These are phyloP conservation scores for Microcera coccophila DNA, from an alignment of 2,329 filamentous ascomycete genomes.

Conservation along the genomic window DNA sequence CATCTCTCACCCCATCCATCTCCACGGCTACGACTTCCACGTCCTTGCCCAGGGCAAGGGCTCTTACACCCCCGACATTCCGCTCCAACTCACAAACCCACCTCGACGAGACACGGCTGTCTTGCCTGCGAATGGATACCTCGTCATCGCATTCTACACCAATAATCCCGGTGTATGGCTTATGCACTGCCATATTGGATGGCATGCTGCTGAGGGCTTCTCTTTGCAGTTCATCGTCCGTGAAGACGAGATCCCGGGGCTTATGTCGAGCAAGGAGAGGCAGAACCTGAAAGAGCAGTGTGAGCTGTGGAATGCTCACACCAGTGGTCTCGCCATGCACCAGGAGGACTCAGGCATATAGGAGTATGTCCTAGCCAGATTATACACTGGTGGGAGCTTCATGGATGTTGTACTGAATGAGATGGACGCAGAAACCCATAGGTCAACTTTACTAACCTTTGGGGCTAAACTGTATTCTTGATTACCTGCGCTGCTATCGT, in stretches of 20 bases:
- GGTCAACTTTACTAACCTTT: too few species aligned
- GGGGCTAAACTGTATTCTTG: too few species aligned
- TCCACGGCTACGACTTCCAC: constrained; percentile 36
- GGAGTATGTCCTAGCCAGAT: too few species aligned
- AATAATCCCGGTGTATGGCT: constrained; percentile 50
- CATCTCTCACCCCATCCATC: constrained; percentile 34
- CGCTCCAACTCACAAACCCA: constrained; percentile 37
- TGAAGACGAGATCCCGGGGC: constrained; percentile 16
- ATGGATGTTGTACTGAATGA: too few species aligned
- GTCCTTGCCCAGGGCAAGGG: constrained; percentile 25
- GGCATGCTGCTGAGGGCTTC: constrained; percentile 23
- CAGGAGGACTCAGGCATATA: constrained; percentile 21
- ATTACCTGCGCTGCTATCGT: too few species aligned
- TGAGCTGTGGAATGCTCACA: constrained; percentile 14
- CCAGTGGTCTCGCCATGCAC: constrained; percentile 10
- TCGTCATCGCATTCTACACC: constrained; percentile 48
- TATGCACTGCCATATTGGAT: constrained; percentile 47
- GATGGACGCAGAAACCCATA: too few species aligned
- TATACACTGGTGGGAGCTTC: too few species aligned
- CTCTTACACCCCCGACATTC: constrained; percentile 15
- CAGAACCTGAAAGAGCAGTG: constrained; percentile 13
- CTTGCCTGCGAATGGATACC: constrained; percentile 40
- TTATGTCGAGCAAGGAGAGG: constrained; percentile 14
- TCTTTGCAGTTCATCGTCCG: constrained; percentile 22
- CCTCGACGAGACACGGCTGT: constrained; percentile 51